These are phyloP conservation scores for Wallacemonas collosoma DNA, from an alignment of 208 protist genomes.

Conservation along the genomic window DNA sequence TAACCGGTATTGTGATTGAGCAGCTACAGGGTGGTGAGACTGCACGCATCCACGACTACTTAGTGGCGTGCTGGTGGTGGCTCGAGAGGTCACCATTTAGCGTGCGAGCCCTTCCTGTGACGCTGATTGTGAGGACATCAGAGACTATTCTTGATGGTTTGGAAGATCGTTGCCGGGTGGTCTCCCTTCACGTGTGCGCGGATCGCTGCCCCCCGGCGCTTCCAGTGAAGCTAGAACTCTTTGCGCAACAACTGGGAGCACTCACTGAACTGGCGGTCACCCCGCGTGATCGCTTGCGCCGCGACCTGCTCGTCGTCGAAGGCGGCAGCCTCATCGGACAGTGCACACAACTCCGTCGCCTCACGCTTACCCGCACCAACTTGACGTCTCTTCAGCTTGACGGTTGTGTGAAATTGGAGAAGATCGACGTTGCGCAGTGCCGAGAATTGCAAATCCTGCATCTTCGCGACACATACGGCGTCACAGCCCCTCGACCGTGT, in stretches of 20 bases:
- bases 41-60: neutral
- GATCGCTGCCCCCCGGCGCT: too few relatives aligned
- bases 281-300: neutral
- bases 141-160: neutral
- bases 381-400: neutral
- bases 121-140: neutral
- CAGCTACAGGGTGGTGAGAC: neutral
- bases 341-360: conserved; percentile 4
- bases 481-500: neutral
- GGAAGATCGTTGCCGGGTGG: neutral
- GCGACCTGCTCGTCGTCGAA: neutral
- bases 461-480: neutral
- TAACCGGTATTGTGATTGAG: conserved; percentile 10
- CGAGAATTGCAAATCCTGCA: neutral
- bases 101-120: neutral
- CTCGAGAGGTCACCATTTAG: neutral
- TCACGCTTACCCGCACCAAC: neutral
- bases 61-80: conserved; percentile 3
- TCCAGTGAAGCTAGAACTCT: neutral
- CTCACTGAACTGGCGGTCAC: neutral
- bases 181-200: neutral
- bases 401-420: neutral
- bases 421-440: neutral
- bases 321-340: neutral
- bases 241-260: neutral